Evolutionary conservation across 495 filamentous ascomycete genomes (phyloP), one percentile per base, ranked within the genome.

Genomic region (Glutinoglossum americanum): DNA sequence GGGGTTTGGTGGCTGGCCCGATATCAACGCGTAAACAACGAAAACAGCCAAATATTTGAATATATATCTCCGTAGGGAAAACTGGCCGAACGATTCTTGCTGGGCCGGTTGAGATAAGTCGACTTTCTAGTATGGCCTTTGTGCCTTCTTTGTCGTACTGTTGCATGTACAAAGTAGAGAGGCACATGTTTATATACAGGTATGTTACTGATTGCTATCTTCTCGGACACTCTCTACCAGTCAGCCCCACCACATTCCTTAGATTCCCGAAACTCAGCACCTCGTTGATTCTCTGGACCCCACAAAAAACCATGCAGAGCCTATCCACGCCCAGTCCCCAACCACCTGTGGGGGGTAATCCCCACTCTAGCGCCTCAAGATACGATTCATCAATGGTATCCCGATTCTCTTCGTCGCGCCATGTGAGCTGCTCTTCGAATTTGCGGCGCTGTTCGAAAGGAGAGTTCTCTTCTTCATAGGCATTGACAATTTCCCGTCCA

Each of bases 401-500:
- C 51, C 72, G 71, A 49, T 68, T 64, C 33, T 69, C 55, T n/a
- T 62, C 60, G 5, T 63, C 55, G 5, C 65, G 60, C 35, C 63
- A 76, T 28, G 69, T 66, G 3, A 78, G 59, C 63, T 85, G 82
- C 59, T 77, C 72, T 58, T 74, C 68, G 57, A 98, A 90, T 67
- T 97, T 98, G 55, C 80, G 73, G 25, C 87, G 74, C 68, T 98
- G 92, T 59, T 83, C 85, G 30, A 80, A 80, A 0, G 92, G 93
- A 48, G 85, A 85, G 69, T 97, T 98, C 69, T 98, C 92, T 70
- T 98, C 92, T 70, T 98, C 92, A 71, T 98, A 98, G 64, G 84
- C 87, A 67, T 98, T 98, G 9, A 90, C 85, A 33, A 94, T 70
- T 64, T 98, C 92, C 49, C 75, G 74, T 15, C 82, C 80, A 44